A percentile compares a stretch with the other conserved stretches of the same genome.
phyloP scores from a whole-genome alignment of 2,329 filamentous ascomycete genomes.

The Colletotrichum neosansevieriae region DNA sequence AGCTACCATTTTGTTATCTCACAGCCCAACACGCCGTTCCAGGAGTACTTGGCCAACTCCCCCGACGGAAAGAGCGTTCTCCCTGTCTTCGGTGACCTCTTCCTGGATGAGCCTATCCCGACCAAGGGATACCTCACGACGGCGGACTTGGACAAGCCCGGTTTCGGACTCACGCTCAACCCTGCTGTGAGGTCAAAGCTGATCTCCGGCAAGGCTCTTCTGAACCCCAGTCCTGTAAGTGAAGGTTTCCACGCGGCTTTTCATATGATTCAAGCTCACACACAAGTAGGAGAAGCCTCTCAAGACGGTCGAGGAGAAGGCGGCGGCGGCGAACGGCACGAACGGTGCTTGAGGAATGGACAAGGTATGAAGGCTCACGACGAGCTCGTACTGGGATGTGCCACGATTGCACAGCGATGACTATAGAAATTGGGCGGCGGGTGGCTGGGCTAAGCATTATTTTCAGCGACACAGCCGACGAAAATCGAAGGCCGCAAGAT shows the following conservation, averaged over 20 bases:
- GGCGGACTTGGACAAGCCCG: constrained; percentile 85
- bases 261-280: neutral
- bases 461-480: neutral
- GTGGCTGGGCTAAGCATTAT: neutral
- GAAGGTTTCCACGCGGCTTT: neutral
- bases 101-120: constrained; percentile 90
- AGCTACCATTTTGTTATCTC: constrained; percentile 97
- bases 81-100: constrained; percentile 92
- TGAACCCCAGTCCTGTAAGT: constrained; percentile 68
- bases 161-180: constrained; percentile 90
- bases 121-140: constrained; percentile 84
- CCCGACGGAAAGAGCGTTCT: constrained; percentile 90
- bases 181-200: constrained; percentile 77
- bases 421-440: neutral
- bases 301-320: constrained; percentile 35
- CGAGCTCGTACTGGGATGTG: constrained; percentile 17
- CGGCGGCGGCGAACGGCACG: constrained; percentile 39
- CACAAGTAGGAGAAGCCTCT: constrained; percentile 25
- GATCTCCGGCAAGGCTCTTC: constrained; percentile 79
- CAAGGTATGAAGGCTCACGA: constrained; percentile 48
- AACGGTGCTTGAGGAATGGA: constrained; percentile 46
- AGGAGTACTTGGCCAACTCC: constrained; percentile 95
- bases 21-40: constrained; percentile 92
- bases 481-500: neutral
- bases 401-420: neutral